Evolutionary conservation across 352 stramenopile species (phyloP), one percentile per base, ranked within the genome.

Genomic region (Globisporangium cederbergense): DNA sequence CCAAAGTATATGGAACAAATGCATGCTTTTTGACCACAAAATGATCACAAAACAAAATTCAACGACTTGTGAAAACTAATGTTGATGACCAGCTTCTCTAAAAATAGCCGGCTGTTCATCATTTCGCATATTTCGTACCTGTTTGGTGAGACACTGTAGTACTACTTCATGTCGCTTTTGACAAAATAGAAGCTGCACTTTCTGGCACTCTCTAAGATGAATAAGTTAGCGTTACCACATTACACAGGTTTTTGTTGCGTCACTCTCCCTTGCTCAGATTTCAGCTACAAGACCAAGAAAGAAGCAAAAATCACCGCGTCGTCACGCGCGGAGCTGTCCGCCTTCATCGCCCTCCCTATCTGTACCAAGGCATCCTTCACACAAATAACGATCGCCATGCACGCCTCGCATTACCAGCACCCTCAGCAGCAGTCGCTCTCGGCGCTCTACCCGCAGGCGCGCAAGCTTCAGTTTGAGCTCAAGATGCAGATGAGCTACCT

Each of bases 401-500:
- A 64, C 49, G n/a, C 57, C 3, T 46, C 63, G 20, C 46, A 59
- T 14, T 43, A 67, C 20, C 60, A 60, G 6, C 7, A 14, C n/a
- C 53, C 28, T 11, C 53, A 71, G 50, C 67, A 62, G 30, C 74
- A 81, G 64, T 85, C 83, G 67, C 73, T 92, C 45, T 77, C 82
- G 57, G 79, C 83, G 68, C 78, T 95, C 65, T 92, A 92, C 55
- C 82, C 84, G 25, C 86, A 90, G 72, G 86, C 83, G 25, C 76
- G 83, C 43, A 95, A 95, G 73, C 76, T 93, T 46, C 84, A 93
- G 68, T 95, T 92, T 70, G 86, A 95, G 69, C 81, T 95, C 64
- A 95, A 95, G 76, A 93, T 91, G 81, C 86, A 95, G 72, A 84
- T 95, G 66, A 90, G 79, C 65, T 95, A 93, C 70, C 53, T 95